These are phyloP conservation scores for Phytophthora sojae DNA, from an alignment of 352 stramenopile genomes.

Conservation along the genomic window DNA sequence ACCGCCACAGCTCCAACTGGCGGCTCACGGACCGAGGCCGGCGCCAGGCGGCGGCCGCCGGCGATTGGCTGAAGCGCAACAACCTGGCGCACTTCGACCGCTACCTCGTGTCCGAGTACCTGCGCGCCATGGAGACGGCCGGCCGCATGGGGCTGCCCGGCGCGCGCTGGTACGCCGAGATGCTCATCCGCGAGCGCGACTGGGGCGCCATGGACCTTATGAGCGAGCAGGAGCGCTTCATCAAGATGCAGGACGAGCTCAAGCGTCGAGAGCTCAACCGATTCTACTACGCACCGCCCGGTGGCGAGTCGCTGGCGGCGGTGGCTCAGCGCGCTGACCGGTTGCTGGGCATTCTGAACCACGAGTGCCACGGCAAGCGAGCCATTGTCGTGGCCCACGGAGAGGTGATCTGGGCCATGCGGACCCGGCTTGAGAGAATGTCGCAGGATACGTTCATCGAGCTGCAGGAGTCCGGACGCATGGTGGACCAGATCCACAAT, in stretches of 20 bases:
- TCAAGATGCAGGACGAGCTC: slow-evolving; percentile 91
- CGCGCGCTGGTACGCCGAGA: slow-evolving; percentile 88
- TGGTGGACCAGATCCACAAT: slow-evolving; percentile 92
- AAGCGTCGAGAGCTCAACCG: slow-evolving; percentile 81
- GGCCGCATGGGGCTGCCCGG: slow-evolving; percentile 77
- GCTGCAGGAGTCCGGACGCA: slow-evolving; percentile 82
- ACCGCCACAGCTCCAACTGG: slow-evolving; percentile 91
- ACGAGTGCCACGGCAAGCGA: slow-evolving; percentile 79
- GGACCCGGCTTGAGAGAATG: slow-evolving; percentile 88
- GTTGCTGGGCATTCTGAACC: slow-evolving; percentile 79
- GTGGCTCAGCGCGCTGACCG: slow-evolving; percentile 87
- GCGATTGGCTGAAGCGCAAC: slow-evolving; percentile 86
- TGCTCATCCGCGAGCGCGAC: slow-evolving; percentile 89
- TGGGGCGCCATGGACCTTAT: slow-evolving; percentile 92
- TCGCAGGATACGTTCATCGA: slow-evolving; percentile 90
- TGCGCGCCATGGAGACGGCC: slow-evolving; percentile 88
- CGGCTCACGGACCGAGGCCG: slow-evolving; percentile 86
- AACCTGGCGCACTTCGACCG: slow-evolving; percentile 83
- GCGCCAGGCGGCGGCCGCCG: slow-evolving; percentile 72
- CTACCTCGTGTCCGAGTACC: slow-evolving; percentile 89
- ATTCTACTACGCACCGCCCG: slow-evolving; percentile 89
- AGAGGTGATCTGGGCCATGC: slow-evolving; percentile 92
- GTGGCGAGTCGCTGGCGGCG: slow-evolving; percentile 83
- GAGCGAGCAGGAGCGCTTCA: slow-evolving; percentile 86
- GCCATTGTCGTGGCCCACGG: slow-evolving; percentile 89